Percentiles rank a stretch among this genome's conserved stretches.
phyloP scores from a whole-genome alignment of 257 asterid genomes.

The Solanum gracilifrons region DNA sequence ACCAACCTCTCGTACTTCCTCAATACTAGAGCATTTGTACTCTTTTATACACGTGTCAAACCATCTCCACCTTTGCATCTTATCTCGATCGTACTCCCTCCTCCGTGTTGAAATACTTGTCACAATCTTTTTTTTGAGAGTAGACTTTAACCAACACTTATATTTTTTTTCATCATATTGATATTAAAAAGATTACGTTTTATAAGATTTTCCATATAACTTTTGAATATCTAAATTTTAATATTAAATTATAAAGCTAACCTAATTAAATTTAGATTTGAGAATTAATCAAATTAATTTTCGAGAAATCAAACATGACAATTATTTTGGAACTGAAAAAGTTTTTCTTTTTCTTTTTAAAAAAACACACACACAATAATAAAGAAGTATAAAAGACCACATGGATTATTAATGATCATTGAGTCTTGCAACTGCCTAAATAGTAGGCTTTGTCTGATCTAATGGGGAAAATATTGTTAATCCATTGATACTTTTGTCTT shows the following conservation, averaged over 20 bases:
- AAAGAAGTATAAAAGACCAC: background rate
- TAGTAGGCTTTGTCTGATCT: background rate
- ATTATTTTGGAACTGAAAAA: background rate
- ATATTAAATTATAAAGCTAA: background rate
- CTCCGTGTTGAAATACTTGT: background rate
- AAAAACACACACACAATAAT: background rate
- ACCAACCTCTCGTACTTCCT: background rate
- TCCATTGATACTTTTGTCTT: background rate
- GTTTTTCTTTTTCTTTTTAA: no score
- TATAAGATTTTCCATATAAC: background rate
- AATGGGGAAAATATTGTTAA: background rate
- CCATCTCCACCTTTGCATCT: background rate
- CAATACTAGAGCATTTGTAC: background rate
- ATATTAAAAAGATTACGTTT: background rate
- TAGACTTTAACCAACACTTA: accelerated
- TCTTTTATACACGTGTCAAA: background rate
- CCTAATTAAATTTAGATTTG: background rate
- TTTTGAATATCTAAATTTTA: no score
- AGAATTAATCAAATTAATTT: background rate
- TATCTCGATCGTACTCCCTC: background rate
- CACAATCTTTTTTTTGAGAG: background rate
- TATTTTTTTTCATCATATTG: background rate
- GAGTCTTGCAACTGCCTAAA: background rate
- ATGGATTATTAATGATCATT: background rate
- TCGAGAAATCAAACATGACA: background rate